phyloP scores from a whole-genome alignment of 345 rosid species.

The Citrus cavaleriei region DNA sequence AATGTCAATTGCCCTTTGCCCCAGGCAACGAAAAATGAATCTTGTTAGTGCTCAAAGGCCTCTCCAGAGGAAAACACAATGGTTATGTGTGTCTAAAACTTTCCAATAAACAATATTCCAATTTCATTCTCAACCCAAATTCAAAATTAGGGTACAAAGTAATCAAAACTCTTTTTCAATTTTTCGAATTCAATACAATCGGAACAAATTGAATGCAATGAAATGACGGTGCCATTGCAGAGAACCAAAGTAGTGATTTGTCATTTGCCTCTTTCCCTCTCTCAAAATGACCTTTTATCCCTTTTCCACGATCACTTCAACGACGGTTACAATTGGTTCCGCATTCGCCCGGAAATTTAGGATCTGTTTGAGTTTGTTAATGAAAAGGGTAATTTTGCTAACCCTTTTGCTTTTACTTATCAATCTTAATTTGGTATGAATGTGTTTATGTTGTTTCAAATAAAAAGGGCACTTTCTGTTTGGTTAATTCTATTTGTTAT shows the following conservation, averaged over 20 bases:
- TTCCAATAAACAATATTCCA: not conserved
- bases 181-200: not conserved
- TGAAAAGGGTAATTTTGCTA: conserved; percentile 52
- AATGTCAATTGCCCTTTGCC: too few species aligned
- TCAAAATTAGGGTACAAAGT: not conserved
- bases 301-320: conserved; percentile 53
- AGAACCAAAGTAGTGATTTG: conserved; percentile 69
- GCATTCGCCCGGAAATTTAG: conserved; percentile 50
- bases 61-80: not conserved
- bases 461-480: not conserved
- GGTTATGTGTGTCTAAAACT: not conserved
- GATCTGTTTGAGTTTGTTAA: conserved; percentile 69
- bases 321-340: conserved; percentile 53
- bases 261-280: conserved; percentile 66
- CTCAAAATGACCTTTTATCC: conserved; percentile 49
- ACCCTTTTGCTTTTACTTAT: not conserved
- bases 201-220: not conserved
- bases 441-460: too few species aligned
- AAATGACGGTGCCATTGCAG: conserved; percentile 40
- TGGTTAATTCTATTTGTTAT: not conserved
- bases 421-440: not conserved
- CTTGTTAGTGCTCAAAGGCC: too few species aligned
- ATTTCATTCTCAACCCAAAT: not conserved
- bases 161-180: not conserved
- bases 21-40: too few species aligned